A percentile compares a stretch with the other conserved stretches of the same genome.
Conservation (phyloP, 768 basidiomycete genomes). For the Hypholoma sublateritium region DNA sequence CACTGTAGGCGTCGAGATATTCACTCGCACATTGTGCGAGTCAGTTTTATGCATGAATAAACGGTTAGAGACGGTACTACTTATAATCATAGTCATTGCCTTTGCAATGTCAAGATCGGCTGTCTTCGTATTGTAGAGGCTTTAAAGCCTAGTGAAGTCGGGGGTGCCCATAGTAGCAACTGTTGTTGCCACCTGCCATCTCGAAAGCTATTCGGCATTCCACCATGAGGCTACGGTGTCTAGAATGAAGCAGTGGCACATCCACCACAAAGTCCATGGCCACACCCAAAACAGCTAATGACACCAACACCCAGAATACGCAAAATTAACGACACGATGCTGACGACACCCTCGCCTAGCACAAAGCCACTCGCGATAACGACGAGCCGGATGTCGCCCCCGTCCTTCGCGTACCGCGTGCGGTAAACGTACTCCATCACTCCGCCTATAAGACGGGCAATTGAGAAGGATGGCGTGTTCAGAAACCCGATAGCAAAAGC, state of each 20-base stretch:
- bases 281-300: slow-evolving; percentile 86
- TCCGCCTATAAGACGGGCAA: slow-evolving; percentile 89
- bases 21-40: too few species aligned
- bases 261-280: slow-evolving; percentile 68
- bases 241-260: slow-evolving; percentile 43
- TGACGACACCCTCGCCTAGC: slow-evolving; percentile 89
- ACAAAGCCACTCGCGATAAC: slow-evolving; percentile 95
- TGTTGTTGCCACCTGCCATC: too few species aligned
- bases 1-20: too few species aligned
- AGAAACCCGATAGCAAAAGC: slow-evolving; percentile 96
- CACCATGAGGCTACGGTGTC: too few species aligned
- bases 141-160: too few species aligned
- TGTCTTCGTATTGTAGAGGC: too few species aligned
- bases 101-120: too few species aligned
- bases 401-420: slow-evolving; percentile 47
- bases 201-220: too few species aligned
- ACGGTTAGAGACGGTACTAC: too few species aligned
- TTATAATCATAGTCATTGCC: too few species aligned
- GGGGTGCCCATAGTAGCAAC: too few species aligned
- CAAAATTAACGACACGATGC: slow-evolving; percentile 74
- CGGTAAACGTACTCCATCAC: slow-evolving; percentile 74
- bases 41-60: too few species aligned
- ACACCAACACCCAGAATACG: slow-evolving; percentile 74
- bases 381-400: slow-evolving; percentile 71
- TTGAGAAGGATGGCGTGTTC: slow-evolving; percentile 92